phyloP scores from a whole-genome alignment of 192 early-diverging fungal genomes.

The Linnemannia zychae region DNA sequence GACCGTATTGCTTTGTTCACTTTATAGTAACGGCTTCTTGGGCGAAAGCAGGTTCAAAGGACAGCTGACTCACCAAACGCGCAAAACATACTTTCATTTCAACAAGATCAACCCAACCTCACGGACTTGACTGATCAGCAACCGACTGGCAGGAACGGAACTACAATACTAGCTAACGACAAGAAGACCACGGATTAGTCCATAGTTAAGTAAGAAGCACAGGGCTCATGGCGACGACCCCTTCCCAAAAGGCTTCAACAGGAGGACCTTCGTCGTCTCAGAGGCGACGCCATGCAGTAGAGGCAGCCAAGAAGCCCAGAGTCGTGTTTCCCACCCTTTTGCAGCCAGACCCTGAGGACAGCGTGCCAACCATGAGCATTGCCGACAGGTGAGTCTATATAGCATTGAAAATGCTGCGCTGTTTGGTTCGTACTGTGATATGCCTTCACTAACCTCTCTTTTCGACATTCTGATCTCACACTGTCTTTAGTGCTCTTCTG shows the following conservation, averaged over 20 bases:
- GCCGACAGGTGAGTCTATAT: conserved; percentile 39
- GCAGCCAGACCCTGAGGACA: conserved; percentile 28
- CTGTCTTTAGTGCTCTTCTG: conserved; percentile 25
- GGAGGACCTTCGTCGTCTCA: background rate
- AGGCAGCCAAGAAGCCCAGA: conserved; percentile 18
- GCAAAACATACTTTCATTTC: background rate
- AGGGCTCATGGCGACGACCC: background rate
- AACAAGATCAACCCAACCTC: background rate
- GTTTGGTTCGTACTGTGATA: background rate
- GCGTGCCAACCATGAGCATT: conserved; percentile 36
- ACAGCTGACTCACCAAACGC: background rate
- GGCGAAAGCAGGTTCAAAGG: background rate
- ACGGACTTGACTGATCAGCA: conserved; percentile 3
- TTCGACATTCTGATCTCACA: background rate
- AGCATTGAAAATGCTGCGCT: background rate
- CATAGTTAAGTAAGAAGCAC: background rate
- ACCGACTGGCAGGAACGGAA: background rate
- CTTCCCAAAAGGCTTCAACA: background rate
- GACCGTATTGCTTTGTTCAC: background rate
- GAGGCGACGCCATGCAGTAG: conserved; percentile 11
- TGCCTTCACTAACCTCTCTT: background rate
- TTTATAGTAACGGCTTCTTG: background rate
- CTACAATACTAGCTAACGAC: background rate
- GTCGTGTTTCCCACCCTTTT: conserved; percentile 25
- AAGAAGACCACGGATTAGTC: background rate